Conservation (phyloP, 2,329 filamentous ascomycete species). For the Pseudogymnoascus sp. region DNA sequence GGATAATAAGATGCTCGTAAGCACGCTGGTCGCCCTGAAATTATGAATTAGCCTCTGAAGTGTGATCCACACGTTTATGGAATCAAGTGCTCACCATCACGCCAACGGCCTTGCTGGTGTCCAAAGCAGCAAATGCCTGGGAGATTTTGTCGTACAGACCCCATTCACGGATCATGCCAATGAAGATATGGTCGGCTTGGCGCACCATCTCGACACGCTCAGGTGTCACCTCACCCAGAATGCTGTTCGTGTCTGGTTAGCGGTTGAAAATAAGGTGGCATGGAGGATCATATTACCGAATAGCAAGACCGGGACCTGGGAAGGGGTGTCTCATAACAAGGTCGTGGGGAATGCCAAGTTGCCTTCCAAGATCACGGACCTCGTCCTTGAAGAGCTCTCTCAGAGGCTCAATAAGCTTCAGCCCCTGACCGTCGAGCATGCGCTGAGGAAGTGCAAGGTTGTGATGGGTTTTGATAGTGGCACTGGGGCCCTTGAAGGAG, state of each 20-base stretch:
- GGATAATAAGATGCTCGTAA: conserved; percentile 53
- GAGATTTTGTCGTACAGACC: conserved; percentile 66
- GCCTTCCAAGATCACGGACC: conserved; percentile 60
- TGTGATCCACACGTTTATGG: neutral
- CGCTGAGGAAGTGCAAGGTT: conserved; percentile 57
- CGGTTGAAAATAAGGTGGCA: neutral
- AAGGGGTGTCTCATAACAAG: conserved; percentile 75
- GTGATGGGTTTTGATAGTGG: conserved; percentile 69
- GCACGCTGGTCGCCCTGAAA: conserved; percentile 57
- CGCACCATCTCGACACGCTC: conserved; percentile 73
- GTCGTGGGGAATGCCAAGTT: conserved; percentile 65
- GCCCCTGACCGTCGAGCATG: conserved; percentile 41
- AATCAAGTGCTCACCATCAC: conserved; percentile 39
- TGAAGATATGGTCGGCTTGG: conserved; percentile 73
- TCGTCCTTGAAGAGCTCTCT: conserved; percentile 80
- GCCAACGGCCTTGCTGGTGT: conserved; percentile 58
- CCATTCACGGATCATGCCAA: conserved; percentile 63
- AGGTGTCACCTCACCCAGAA: conserved; percentile 76
- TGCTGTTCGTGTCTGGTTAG: conserved; percentile 41
- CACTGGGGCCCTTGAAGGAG: conserved; percentile 64
- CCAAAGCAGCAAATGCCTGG: conserved; percentile 63
- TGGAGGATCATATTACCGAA: neutral
- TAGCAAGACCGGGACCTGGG: conserved; percentile 39
- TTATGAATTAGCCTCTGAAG: conserved; percentile 29
- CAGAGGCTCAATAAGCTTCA: conserved; percentile 72